Base-by-base conservation (phyloP, 2,329 filamentous ascomycete species). In the Neurospora sp. region DNA sequence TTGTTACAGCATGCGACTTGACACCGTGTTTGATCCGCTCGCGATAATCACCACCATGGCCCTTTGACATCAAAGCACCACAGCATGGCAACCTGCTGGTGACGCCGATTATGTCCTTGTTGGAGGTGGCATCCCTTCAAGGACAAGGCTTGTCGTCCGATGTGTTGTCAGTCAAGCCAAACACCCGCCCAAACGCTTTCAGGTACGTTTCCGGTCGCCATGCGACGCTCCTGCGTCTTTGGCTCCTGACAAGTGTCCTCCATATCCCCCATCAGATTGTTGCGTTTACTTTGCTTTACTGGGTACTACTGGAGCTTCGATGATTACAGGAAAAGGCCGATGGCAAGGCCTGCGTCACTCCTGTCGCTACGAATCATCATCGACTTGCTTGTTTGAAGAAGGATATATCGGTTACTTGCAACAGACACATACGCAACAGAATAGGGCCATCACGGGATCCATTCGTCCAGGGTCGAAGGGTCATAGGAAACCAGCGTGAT, bases 1-100 rank as follows among this genome's bases (percentile, higher is more conserved):
- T 42, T 62, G 52, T 62, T 67, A 40, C 70, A 71, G 36, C 70
- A 52, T 72, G 71, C 71, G 71, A 72, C 70, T 69, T 72, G 71
- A 70, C 68, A 66, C 66, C 68, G 39, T 71, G 70, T 62, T 62
- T 62, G 52, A 69, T 43, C 36, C 66, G 40, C 66, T 38, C 66
- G 52, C 58, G 66, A 46, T 67, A 46, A 33, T 68, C 58, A 40
- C 36, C 68, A 39, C 52, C 70, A 23, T 68, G 70, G 70, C 66
- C 66, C 38, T 33, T 62, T 62, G 52, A 62, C 52, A 62, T 36
- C 52, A 62, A 62, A 62, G 2, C 52, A 62, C 52, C 52, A 7
- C 52, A 33, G 52, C 52, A 10, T 36, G 52, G 28, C 52, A 62
- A 62, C 23, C 52, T 62, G 52, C 15, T 38, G 36, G 8, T 67